These are phyloP conservation scores for Talaromyces sp. DNA, from an alignment of 2,329 filamentous ascomycete species.

Conservation along the genomic window DNA sequence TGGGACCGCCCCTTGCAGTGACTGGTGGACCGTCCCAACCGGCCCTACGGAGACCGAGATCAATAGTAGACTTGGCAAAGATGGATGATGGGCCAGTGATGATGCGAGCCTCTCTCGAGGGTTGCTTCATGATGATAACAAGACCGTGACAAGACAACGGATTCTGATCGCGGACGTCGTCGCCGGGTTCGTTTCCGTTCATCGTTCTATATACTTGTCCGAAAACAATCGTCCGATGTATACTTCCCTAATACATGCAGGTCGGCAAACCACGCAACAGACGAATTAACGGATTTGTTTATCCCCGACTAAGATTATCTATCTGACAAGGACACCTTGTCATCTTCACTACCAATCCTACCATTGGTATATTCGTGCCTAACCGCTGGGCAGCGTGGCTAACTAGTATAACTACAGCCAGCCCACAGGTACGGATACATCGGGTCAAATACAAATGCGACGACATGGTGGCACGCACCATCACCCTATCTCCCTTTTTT, in stretches of 20 bases:
- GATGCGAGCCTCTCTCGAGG: background rate
- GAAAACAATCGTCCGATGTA: background rate
- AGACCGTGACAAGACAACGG: background rate
- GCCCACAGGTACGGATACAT: background rate
- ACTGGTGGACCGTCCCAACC: background rate
- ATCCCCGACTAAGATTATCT: background rate
- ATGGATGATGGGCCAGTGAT: background rate
- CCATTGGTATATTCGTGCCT: background rate
- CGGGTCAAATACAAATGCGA: background rate
- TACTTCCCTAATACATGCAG: background rate
- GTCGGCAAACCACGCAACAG: background rate
- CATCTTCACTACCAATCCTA: background rate
- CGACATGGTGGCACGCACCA: background rate
- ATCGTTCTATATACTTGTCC: background rate
- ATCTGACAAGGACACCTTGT: background rate
- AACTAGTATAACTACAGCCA: background rate
- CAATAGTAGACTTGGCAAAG: background rate
- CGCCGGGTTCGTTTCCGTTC: background rate
- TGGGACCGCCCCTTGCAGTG: background rate
- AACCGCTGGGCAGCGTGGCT: background rate
- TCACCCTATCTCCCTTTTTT: background rate
- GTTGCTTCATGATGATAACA: background rate
- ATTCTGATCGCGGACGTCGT: background rate
- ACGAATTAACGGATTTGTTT: background rate
- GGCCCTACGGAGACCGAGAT: conserved; percentile 1